Evolutionary conservation across 208 protist species (phyloP).

Genomic region (Trypanosomatidae sp.): DNA sequence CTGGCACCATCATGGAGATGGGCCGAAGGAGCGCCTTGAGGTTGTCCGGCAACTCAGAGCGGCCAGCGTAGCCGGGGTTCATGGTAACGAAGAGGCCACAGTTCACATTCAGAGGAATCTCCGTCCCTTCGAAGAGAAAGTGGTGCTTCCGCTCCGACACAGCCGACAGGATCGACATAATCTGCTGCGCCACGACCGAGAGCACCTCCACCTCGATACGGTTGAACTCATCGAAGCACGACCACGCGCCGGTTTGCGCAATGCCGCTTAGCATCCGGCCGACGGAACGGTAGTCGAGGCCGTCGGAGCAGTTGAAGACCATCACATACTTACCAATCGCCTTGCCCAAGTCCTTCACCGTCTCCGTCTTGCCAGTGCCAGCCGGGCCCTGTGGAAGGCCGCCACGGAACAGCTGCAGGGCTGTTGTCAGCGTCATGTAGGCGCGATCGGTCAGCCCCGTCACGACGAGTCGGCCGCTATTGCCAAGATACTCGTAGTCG

Average conservation of each 20-base stretch:
- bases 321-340: slow-evolving; percentile 97
- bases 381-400: slow-evolving; percentile 96
- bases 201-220: slow-evolving; percentile 98
- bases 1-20: slow-evolving; percentile 99
- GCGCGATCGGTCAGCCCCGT: slow-evolving; percentile 98
- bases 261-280: slow-evolving; percentile 96
- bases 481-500: slow-evolving; percentile 98
- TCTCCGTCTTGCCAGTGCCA: slow-evolving; percentile 99
- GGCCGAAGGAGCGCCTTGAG: slow-evolving; percentile 97
- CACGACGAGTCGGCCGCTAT: slow-evolving; percentile 97
- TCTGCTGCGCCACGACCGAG: slow-evolving; percentile 98
- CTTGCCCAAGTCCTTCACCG: slow-evolving; percentile 98
- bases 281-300: slow-evolving; percentile 97
- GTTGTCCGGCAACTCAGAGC: slow-evolving; percentile 99
- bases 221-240: slow-evolving; percentile 99
- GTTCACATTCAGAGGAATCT: slow-evolving; percentile 96
- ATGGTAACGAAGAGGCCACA: slow-evolving; percentile 99
- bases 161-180: slow-evolving; percentile 93
- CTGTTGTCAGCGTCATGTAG: slow-evolving; percentile 98
- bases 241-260: slow-evolving; percentile 98
- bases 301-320: slow-evolving; percentile 99
- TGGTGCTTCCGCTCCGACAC: slow-evolving; percentile 71
- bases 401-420: slow-evolving; percentile 94
- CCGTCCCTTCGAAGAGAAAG: slow-evolving; percentile 94
- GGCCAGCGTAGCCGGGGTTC: slow-evolving; percentile 99